Evolutionary conservation across 108 stramenopile species (phyloP), one percentile per base, ranked within the genome.

Genomic region (Skeletonema costatum): DNA sequence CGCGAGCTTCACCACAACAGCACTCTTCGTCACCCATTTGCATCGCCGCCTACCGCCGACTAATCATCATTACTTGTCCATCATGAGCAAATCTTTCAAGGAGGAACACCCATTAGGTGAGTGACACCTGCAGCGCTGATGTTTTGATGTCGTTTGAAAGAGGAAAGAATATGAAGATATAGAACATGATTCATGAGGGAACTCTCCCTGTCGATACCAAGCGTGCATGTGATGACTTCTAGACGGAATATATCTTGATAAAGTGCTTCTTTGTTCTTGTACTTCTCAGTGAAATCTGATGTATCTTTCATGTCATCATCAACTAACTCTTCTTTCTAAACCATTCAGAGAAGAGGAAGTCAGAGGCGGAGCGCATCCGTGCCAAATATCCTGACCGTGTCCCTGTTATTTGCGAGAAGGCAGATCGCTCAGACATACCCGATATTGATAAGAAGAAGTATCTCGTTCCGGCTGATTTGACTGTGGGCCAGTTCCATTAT

Each of bases 391-490:
- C 99, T 11, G 99, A 99, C 77, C 94, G 99, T 25, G 95, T 99
- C 16, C 99, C 99, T 12, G 99, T 99, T 7, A 99, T 98, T 80
- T 98, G 97, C 87, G 98, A 98, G 84, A 98, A 97, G 87, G 97
- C 97, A 0, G 94, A 95, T 77, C 91, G 93, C 68, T 86, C 88
- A n/a, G 97, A 98, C 68, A 96, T 98, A 78, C 98, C 97, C 29
- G 99, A 99, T 68, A 99, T 99, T 84, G 99, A 99, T 85, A 99
- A 99, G 90, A 99, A 99, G 77, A 97, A 95, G 80, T 98, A 97
- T 78, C 85, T 97, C 63, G 98, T 99, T 21, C 98, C 98, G 5
- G 89, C 93, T 3, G 98, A 99, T 84, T 81, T 99, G 72, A 97
- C 97, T 7, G 95, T 97, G 44, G 98, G 98, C 7, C 99, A 99